These are phyloP conservation scores for Cryptococcus deneoformans DNA, from an alignment of 1,284 basidiomycete genomes.

Conservation along the genomic window DNA sequence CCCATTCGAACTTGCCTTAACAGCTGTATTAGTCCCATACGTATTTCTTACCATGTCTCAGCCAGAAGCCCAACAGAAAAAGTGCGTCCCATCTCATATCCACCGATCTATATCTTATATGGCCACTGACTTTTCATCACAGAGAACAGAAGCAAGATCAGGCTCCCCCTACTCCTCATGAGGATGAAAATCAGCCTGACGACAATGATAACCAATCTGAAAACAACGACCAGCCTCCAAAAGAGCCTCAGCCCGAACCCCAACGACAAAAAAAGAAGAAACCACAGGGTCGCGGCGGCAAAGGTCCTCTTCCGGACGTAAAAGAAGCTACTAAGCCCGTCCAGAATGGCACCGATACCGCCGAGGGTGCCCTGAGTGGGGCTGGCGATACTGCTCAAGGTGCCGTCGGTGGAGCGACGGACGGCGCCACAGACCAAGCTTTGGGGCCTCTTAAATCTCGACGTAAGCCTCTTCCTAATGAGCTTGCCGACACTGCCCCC, in stretches of 20 bases:
- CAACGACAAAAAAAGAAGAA: background rate
- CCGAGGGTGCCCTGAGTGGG: background rate
- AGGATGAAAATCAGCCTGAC: background rate
- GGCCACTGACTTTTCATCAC: background rate
- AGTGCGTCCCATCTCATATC: background rate
- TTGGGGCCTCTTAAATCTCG: background rate
- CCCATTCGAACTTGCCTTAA: conserved; percentile 1
- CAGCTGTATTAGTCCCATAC: conserved; percentile 2
- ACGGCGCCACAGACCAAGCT: conserved; percentile 1
- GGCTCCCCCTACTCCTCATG: background rate
- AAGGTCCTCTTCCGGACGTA: background rate
- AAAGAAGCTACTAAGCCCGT: background rate
- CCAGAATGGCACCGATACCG: background rate
- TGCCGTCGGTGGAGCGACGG: background rate
- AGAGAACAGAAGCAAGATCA: background rate
- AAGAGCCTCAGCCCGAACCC: background rate
- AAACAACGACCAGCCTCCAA: background rate
- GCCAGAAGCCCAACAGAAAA: background rate
- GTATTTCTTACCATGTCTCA: conserved; percentile 5
- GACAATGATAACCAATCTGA: background rate
- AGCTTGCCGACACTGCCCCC: conserved; percentile 2
- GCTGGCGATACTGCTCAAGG: background rate
- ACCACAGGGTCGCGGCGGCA: background rate
- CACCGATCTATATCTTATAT: too few relatives aligned
- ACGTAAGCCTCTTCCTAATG: conserved; percentile 3